These are phyloP conservation scores for Zangia roseola DNA, from an alignment of 768 basidiomycete species.

Conservation along the genomic window DNA sequence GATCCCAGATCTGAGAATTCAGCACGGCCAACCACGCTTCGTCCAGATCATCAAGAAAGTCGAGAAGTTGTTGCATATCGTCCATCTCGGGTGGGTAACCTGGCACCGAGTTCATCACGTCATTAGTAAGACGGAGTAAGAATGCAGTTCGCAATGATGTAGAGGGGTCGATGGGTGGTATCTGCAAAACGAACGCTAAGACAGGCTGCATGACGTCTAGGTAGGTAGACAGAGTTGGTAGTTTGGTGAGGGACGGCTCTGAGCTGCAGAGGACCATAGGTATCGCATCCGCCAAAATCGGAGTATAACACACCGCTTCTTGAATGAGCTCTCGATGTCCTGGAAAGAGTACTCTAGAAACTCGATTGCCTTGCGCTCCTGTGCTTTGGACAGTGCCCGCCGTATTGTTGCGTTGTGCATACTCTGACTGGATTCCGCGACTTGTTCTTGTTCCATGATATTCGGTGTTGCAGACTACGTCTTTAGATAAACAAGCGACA, in stretches of 20 bases:
- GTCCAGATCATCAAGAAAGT: conserved; percentile 73
- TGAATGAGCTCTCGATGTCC: conserved; percentile 64
- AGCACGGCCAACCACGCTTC: conserved; percentile 71
- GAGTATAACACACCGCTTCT: conserved; percentile 71
- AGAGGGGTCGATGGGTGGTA: conserved; percentile 73
- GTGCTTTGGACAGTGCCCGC: conserved; percentile 44
- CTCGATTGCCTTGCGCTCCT: conserved; percentile 64
- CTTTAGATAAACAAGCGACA: conserved; percentile 18
- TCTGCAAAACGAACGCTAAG: conserved; percentile 63
- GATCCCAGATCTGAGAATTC: conserved; percentile 65
- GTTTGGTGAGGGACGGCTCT: conserved; percentile 41
- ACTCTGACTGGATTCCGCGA: no score
- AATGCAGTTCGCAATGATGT: conserved; percentile 62
- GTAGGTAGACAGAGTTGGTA: conserved; percentile 60
- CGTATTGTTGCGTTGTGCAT: no score
- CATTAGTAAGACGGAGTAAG: conserved; percentile 71
- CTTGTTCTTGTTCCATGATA: no score
- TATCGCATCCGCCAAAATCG: no score
- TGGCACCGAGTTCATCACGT: conserved; percentile 56
- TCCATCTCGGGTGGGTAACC: conserved; percentile 54
- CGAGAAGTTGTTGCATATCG: conserved; percentile 52
- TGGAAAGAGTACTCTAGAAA: conserved; percentile 68
- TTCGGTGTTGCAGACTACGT: background rate
- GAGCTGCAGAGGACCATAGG: conserved; percentile 19
- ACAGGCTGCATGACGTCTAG: conserved; percentile 56